Conservation (phyloP, 2,329 filamentous ascomycete genomes). For the Fusarium hostae region DNA sequence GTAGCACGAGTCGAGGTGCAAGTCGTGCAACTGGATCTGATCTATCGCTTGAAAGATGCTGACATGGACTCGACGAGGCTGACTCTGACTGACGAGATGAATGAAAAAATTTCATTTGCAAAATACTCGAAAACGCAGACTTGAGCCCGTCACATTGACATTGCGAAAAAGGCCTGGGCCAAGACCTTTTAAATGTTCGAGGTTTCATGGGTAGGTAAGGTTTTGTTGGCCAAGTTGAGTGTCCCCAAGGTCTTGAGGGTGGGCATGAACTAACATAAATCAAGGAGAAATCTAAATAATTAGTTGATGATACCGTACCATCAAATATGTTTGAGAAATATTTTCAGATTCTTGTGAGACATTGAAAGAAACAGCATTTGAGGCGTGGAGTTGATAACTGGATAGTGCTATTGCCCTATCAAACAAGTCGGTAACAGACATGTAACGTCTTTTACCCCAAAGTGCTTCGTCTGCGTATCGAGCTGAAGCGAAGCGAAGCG, state of each 20-base stretch:
- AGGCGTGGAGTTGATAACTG: neutral
- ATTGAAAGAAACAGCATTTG: neutral
- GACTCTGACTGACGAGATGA: conserved; percentile 2
- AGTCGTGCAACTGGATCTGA: conserved; percentile 8
- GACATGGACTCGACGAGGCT: neutral
- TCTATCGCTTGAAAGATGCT: conserved; percentile 7
- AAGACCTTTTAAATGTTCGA: neutral
- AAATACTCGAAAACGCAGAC: neutral
- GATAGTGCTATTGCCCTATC: neutral
- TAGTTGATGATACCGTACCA: neutral
- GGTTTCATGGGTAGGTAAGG: neutral
- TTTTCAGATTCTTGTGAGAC: neutral
- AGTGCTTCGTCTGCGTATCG: conserved; percentile 18
- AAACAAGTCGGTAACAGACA: conserved; percentile 3
- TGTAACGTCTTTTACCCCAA: conserved; percentile 22
- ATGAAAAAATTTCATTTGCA: neutral
- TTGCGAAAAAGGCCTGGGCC: neutral
- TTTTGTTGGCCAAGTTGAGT: neutral
- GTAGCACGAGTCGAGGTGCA: conserved; percentile 4
- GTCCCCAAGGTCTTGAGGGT: neutral
- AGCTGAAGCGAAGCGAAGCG: conserved; percentile 3
- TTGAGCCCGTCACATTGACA: neutral
- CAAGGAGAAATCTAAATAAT: neutral
- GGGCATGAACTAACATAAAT: neutral
- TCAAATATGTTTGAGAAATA: neutral